Conservation (phyloP, 164 flowering plant genomes). For the Chimonanthus praecox region DNA sequence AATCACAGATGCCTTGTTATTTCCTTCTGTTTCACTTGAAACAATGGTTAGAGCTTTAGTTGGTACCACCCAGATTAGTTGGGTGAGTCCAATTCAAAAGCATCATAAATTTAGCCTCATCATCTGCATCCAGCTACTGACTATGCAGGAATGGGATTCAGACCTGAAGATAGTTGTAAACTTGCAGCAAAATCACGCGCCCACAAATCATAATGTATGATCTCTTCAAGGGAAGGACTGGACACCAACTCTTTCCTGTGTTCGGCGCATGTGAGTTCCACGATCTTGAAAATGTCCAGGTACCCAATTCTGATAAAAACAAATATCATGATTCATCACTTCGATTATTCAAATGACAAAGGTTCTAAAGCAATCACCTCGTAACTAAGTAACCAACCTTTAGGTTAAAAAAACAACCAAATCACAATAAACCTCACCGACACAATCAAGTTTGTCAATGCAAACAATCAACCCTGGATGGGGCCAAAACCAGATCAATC, state of each 20-base stretch:
- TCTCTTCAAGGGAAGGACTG: slow-evolving; percentile 88
- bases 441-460: not conserved
- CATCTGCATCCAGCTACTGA: not conserved
- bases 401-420: too few relatives aligned
- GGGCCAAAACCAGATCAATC: not conserved
- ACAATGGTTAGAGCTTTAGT: not conserved
- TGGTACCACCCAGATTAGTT: not conserved
- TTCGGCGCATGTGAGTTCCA: slow-evolving; percentile 85
- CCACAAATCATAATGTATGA: slow-evolving; percentile 90
- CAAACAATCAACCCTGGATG: not conserved
- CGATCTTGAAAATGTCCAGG: slow-evolving; percentile 85
- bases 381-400: not conserved
- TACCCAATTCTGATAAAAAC: slow-evolving; percentile 66
- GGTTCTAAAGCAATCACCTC: not conserved
- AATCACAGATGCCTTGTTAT: not conserved
- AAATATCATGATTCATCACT: slow-evolving; percentile 6
- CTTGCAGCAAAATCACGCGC: slow-evolving; percentile 78
- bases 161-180: slow-evolving; percentile 36
- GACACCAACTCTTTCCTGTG: slow-evolving; percentile 61
- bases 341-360: slow-evolving; percentile 3
- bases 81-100: not conserved
- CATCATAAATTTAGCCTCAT: not conserved
- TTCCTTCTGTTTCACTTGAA: not conserved
- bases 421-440: not conserved
- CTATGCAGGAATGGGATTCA: slow-evolving; percentile 60